Evolutionary conservation across 164 flowering plant species (phyloP), one percentile per base, ranked within the genome.

Genomic region (Annona squamosa): DNA sequence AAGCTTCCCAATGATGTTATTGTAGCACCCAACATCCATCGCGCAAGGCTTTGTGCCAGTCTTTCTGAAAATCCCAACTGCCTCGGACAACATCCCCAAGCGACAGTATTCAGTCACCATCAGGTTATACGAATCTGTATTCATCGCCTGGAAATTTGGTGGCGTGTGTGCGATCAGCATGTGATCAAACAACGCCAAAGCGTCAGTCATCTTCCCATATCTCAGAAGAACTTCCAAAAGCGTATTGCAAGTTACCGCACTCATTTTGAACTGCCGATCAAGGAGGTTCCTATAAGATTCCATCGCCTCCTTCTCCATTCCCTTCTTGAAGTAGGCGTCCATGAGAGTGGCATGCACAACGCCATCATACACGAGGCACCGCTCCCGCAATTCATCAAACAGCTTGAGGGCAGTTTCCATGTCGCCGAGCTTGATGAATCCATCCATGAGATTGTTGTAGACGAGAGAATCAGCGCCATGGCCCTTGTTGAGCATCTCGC

Each of bases 401-500:
- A 90, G 67, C 81, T 92, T 92, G 48, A 82, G 82, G 0, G 94
- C 97, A 81, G 81, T 90, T 3, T 84, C 90, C 74, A 83, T 71
- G 73, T 92, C 79, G 6, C 72, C 91, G 63, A 87, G 59, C 16
- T 87, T 72, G 68, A 92, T 73, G 73, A 81, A 92, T 37, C 94
- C 93, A 5, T 66, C 19, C 64, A 92, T 90, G 76, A 92, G 66
- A 75, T 85, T 91, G 72, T 89, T 87, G 71, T 78, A 92, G 59
- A 91, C 96, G 5, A 88, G 70, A 0, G 97, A 91, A 73, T 92
- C 96, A 1, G 97, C 96, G 3, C 91, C 94, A 1, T 85, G 89
- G 17, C 92, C 94, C 47, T 83, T 88, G 65, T 77, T 79, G 69
- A 92, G 71, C 97, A 92, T 92, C 76, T 92, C 91, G 16, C 93